These are phyloP conservation scores for Corymbia calophylla DNA, from an alignment of 441 rosid genomes.

Conservation along the genomic window DNA sequence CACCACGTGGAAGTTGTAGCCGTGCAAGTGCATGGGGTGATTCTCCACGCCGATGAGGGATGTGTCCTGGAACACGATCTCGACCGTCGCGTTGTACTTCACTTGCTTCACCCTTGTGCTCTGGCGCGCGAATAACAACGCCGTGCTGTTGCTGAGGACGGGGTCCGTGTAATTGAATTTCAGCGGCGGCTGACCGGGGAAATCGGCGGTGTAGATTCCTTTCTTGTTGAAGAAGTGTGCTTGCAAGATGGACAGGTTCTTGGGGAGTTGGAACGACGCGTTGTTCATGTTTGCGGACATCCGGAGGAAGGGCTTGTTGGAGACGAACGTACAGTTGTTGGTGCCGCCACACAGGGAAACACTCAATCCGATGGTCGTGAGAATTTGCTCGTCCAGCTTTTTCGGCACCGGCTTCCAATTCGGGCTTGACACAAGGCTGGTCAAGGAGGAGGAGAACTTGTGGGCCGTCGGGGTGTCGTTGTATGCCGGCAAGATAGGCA, in stretches of 20 bases:
- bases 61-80: constrained; percentile 67
- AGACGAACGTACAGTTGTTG: constrained; percentile 30
- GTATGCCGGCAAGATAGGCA: constrained; percentile 60
- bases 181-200: constrained; percentile 56
- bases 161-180: constrained; percentile 52
- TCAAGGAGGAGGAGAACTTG: constrained; percentile 45
- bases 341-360: constrained; percentile 35
- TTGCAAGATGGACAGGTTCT: constrained; percentile 40
- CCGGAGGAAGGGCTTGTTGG: constrained; percentile 4
- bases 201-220: constrained; percentile 57
- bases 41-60: constrained; percentile 49
- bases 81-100: constrained; percentile 64
- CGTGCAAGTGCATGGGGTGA: constrained; percentile 89
- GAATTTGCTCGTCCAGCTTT: constrained; percentile 55
- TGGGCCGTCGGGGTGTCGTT: constrained; percentile 64
- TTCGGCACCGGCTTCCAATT: constrained; percentile 66
- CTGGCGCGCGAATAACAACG: constrained; percentile 37
- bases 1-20: constrained; percentile 65
- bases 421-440: constrained; percentile 33
- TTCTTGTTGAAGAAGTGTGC: constrained; percentile 40
- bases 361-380: constrained; percentile 52
- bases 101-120: constrained; percentile 45
- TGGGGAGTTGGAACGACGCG: constrained; percentile 44
- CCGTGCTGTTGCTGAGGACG: constrained; percentile 3
- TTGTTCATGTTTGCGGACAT: constrained; percentile 76